Percentiles rank a stretch among this genome's conserved stretches.
Evolutionary conservation across 1,284 basidiomycete genomes (phyloP).

Genomic region (Mycena citricolor): DNA sequence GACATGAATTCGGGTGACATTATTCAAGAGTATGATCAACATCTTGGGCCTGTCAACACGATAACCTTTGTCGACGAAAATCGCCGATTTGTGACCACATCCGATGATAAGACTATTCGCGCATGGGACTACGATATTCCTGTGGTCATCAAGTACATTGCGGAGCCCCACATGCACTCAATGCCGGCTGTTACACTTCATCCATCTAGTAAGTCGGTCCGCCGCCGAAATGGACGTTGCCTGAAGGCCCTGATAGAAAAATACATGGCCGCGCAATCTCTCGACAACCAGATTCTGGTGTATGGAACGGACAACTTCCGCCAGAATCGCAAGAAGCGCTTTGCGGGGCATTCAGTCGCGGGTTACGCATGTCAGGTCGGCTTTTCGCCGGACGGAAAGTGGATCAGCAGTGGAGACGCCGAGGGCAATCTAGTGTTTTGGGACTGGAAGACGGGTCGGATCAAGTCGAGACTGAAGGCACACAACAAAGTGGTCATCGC

Average conservation of each 20-base stretch:
- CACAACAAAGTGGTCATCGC: conserved; percentile 96
- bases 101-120: conserved; percentile 98
- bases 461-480: conserved; percentile 86
- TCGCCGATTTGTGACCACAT: conserved; percentile 95
- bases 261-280: conserved; percentile 95
- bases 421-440: conserved; percentile 96
- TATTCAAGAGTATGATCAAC: conserved; percentile 98
- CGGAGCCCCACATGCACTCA: conserved; percentile 99
- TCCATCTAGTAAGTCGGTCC: conserved; percentile 76
- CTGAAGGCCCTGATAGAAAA: conserved; percentile 59
- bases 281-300: conserved; percentile 97
- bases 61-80: conserved; percentile 99
- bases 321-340: conserved; percentile 97
- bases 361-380: conserved; percentile 97
- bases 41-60: conserved; percentile 96
- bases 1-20: conserved; percentile 93
- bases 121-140: conserved; percentile 99
- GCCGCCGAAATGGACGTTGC: conserved; percentile 9
- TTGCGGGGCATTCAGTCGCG: conserved; percentile 94
- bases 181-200: conserved; percentile 97
- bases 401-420: conserved; percentile 95
- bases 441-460: conserved; percentile 98
- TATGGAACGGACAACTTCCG: conserved; percentile 97
- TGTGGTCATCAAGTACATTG: conserved; percentile 99
- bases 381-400: conserved; percentile 97